Percentiles rank a stretch among this genome's conserved stretches.
These are phyloP conservation scores for Rauvolfia tetraphylla DNA, from an alignment of 257 asterid genomes.

Conservation along the genomic window DNA sequence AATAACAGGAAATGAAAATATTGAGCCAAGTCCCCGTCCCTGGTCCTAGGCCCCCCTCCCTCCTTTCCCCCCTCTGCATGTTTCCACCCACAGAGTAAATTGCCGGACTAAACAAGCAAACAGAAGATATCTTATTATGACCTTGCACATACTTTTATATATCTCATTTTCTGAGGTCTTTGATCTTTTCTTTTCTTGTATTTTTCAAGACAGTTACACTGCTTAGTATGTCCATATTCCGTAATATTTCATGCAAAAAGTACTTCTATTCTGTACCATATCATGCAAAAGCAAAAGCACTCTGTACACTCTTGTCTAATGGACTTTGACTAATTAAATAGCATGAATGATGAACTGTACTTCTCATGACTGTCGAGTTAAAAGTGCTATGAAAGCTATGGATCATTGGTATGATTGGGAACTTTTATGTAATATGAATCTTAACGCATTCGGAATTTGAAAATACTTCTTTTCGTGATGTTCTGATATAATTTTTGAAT, in stretches of 20 bases:
- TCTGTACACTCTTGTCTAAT: neutral
- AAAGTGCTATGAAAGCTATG: neutral
- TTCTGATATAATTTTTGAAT: no score
- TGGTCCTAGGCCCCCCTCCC: no score
- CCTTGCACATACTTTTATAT: neutral
- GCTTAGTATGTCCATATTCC: no score
- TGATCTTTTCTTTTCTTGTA: neutral
- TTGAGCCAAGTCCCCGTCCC: no score
- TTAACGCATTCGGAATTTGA: no score
- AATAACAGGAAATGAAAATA: no score
- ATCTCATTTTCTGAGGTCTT: neutral
- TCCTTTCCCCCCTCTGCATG: no score
- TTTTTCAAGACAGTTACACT: neutral
- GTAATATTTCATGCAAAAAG: neutral
- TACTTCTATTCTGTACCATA: neutral
- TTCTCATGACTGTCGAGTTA: neutral
- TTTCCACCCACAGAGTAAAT: no score
- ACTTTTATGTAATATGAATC: no score
- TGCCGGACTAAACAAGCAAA: no score
- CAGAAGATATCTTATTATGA: no score
- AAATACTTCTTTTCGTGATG: no score
- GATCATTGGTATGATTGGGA: neutral
- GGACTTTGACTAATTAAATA: neutral
- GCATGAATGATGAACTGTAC: neutral
- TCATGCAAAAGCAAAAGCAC: neutral